These are phyloP conservation scores for Mycena olivaceomarginata DNA, from an alignment of 768 basidiomycete species.

Conservation along the genomic window DNA sequence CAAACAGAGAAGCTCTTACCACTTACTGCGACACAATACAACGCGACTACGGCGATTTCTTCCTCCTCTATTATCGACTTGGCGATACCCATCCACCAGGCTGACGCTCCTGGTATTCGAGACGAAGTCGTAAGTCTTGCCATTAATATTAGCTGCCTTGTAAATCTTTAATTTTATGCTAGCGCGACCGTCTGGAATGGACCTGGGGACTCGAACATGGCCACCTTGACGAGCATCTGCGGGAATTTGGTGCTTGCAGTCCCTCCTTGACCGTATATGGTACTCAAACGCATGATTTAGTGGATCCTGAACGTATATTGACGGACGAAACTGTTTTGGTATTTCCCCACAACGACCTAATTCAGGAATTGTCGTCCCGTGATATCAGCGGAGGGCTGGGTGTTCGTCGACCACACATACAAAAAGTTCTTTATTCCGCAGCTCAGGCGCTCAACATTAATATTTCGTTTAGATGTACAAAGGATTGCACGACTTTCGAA, in stretches of 20 bases:
- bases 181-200: conserved; percentile 28
- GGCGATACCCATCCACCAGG: neutral
- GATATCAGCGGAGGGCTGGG: neutral
- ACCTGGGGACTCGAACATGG: conserved; percentile 18
- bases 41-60: neutral
- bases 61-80: neutral
- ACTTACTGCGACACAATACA: no score
- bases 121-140: neutral
- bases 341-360: conserved; percentile 3
- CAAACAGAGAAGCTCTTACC: no score
- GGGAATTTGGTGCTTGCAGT: neutral
- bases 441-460: no score
- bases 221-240: conserved; percentile 23
- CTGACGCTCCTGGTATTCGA: neutral
- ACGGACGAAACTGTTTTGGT: conserved; percentile 6
- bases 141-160: neutral
- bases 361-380: neutral
- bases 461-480: conserved; percentile 12
- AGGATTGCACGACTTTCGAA: conserved; percentile 22
- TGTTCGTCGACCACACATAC: conserved; percentile 11
- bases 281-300: neutral
- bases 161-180: neutral
- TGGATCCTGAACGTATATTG: neutral
- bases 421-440: neutral
- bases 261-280: neutral